These are phyloP conservation scores for Groenewaldozyma sp. DNA, from an alignment of 1,139 yeast species.

Conservation along the genomic window DNA sequence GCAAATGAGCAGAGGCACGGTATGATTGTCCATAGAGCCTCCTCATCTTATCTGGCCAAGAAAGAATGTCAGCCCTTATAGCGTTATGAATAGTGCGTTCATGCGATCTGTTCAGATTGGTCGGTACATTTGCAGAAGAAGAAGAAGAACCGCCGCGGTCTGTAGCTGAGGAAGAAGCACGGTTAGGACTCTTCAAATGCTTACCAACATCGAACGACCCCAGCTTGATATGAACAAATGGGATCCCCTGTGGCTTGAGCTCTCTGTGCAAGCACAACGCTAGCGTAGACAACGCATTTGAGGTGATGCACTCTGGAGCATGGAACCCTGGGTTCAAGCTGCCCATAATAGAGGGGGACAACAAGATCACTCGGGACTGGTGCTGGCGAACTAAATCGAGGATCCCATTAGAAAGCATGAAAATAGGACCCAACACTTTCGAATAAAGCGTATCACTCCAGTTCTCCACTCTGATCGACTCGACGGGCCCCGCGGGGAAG, in stretches of 20 bases:
- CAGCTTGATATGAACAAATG: constrained; percentile 24
- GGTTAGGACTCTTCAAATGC: background rate
- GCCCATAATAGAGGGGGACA: constrained; percentile 33
- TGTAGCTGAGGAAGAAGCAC: too few relatives aligned
- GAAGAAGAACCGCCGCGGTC: too few relatives aligned
- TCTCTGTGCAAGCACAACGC: constrained; percentile 33
- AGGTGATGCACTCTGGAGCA: constrained; percentile 32
- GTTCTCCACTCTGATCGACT: constrained; percentile 42
- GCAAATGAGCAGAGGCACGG: constrained; percentile 27
- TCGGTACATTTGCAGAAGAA: too few relatives aligned
- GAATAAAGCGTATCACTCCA: constrained; percentile 45
- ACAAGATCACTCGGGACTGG: constrained; percentile 31
- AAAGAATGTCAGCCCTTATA: constrained; percentile 32
- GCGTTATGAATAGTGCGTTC: constrained; percentile 25
- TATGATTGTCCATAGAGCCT: constrained; percentile 30
- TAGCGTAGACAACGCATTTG: constrained; percentile 30
- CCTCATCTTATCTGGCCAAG: constrained; percentile 34
- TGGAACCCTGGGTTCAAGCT: constrained; percentile 34
- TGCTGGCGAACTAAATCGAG: constrained; percentile 45
- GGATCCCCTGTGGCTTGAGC: constrained; percentile 23
- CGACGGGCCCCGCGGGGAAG: constrained; percentile 64
- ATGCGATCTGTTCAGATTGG: constrained; percentile 22
- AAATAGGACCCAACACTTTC: constrained; percentile 41
- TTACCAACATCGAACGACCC: constrained; percentile 32
- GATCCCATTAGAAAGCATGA: constrained; percentile 48